Evolutionary conservation across 2,329 filamentous ascomycete species (phyloP).

Genomic region (Colletotrichum higginsianum): DNA sequence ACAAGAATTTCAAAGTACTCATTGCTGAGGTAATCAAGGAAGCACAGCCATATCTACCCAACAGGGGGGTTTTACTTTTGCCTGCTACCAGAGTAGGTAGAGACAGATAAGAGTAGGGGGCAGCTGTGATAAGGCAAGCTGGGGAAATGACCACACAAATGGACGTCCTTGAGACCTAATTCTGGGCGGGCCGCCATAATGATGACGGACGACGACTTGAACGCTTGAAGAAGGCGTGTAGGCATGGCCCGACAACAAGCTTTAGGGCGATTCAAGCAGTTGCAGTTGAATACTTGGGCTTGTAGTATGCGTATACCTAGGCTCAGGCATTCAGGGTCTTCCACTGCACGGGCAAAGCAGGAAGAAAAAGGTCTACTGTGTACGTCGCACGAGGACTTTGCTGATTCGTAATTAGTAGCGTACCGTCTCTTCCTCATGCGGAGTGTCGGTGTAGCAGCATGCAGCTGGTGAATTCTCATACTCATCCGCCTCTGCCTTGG

Average conservation of each 20-base stretch:
- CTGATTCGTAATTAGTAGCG: conserved; percentile 27
- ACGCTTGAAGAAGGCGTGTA: background rate
- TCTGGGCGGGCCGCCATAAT: conserved; percentile 9
- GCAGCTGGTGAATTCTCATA: background rate
- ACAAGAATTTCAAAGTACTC: too few species aligned
- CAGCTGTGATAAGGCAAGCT: conserved; percentile 23
- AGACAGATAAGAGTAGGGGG: conserved; percentile 19
- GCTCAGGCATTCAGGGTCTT: background rate
- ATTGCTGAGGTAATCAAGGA: too few species aligned
- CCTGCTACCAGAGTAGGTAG: too few species aligned
- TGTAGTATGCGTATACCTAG: too few species aligned
- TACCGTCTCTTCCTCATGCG: conserved; percentile 17
- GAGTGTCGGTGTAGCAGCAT: conserved; percentile 32
- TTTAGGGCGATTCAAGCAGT: background rate
- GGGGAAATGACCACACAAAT: conserved; percentile 32
- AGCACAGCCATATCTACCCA: too few species aligned
- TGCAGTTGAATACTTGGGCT: background rate
- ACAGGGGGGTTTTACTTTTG: too few species aligned
- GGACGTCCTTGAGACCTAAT: conserved; percentile 19
- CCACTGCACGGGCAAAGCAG: background rate
- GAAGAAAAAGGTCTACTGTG: background rate
- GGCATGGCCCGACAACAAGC: background rate
- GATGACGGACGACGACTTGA: background rate
- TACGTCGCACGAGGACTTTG: conserved; percentile 7
- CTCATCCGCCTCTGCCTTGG: background rate